phyloP scores from a whole-genome alignment of 2,329 filamentous ascomycete genomes.

The Aureobasidium subglaciale region DNA sequence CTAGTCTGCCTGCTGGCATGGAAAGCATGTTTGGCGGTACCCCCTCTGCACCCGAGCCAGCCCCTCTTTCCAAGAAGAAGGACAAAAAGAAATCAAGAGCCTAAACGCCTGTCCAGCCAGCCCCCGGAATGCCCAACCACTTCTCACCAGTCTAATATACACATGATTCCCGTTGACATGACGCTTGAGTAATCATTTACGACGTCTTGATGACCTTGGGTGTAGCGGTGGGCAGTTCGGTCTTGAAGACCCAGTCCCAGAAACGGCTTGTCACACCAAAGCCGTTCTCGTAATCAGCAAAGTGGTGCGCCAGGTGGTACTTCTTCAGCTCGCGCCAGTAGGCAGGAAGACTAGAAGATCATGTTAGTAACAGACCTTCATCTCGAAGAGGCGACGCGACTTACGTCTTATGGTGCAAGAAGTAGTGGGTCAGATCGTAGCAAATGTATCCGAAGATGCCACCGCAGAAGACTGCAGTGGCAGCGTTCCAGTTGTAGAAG shows the following conservation, averaged over 20 bases:
- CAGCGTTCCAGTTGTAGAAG: slow-evolving; percentile 77
- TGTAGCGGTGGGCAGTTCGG: slow-evolving; percentile 56
- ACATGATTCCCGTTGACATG: not conserved
- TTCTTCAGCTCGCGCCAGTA: slow-evolving; percentile 95
- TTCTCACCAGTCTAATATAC: not conserved
- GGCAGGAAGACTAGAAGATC: slow-evolving; percentile 57
- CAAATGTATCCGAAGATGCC: slow-evolving; percentile 92
- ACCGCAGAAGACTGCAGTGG: slow-evolving; percentile 71
- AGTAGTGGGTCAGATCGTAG: slow-evolving; percentile 98
- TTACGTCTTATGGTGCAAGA: slow-evolving; percentile 87
- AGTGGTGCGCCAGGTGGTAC: slow-evolving; percentile 94
- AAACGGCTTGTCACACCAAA: slow-evolving; percentile 95
- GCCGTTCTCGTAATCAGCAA: slow-evolving; percentile 94
- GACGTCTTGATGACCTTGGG: slow-evolving; percentile 44
- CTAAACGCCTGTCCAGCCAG: not conserved
- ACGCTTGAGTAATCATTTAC: slow-evolving; percentile 18
- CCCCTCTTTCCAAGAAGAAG: slow-evolving; percentile 12
- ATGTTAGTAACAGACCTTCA: not conserved
- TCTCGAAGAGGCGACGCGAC: slow-evolving; percentile 25
- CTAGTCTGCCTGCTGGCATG: slow-evolving; percentile 11
- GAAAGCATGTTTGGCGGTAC: not conserved
- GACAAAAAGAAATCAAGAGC: slow-evolving; percentile 14
- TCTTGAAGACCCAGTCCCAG: slow-evolving; percentile 91
- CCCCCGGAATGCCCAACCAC: not conserved
- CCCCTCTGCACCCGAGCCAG: slow-evolving; percentile 9